phyloP scores from a whole-genome alignment of 2,329 filamentous ascomycete genomes.

The Cordyceps tenuipes region DNA sequence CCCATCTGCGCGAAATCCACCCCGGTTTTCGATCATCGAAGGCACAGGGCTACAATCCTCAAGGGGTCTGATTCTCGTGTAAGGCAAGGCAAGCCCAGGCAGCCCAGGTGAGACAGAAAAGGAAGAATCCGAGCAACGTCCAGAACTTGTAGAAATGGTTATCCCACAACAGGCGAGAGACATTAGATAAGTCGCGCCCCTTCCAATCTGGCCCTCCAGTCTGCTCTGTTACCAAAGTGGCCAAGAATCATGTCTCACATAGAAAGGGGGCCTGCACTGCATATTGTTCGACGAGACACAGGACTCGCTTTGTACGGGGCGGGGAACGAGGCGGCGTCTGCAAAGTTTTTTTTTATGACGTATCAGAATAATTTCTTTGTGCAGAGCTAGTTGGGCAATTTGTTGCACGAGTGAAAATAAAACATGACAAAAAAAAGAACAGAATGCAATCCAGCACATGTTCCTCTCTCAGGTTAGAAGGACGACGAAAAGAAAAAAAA shows the following conservation, averaged over 20 bases:
- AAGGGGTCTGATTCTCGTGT: not conserved
- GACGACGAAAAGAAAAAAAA: constrained; percentile 10
- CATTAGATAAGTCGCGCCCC: not conserved
- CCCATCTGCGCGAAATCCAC: not conserved
- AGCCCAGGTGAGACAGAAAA: not conserved
- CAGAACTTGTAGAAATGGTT: not conserved
- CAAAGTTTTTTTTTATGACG: constrained; percentile 1
- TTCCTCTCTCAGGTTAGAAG: not conserved
- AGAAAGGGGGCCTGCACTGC: not conserved
- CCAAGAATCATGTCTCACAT: constrained; percentile 7
- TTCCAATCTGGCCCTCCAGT: not conserved
- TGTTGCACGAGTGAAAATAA: constrained; percentile 15
- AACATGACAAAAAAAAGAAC: constrained; percentile 13
- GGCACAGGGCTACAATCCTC: not conserved
- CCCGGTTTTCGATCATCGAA: not conserved
- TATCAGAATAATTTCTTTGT: constrained; percentile 12
- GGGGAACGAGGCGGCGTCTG: not conserved
- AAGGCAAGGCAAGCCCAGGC: not conserved
- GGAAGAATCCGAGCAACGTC: not conserved
- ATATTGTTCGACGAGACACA: not conserved
- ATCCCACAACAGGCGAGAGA: not conserved
- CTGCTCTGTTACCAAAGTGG: not conserved
- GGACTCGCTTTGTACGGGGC: not conserved
- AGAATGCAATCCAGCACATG: not conserved
- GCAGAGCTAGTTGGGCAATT: not conserved